Evolutionary conservation across 1,139 yeast genomes (phyloP), one percentile per base, ranked within the genome.

Genomic region (Pichia sp.): DNA sequence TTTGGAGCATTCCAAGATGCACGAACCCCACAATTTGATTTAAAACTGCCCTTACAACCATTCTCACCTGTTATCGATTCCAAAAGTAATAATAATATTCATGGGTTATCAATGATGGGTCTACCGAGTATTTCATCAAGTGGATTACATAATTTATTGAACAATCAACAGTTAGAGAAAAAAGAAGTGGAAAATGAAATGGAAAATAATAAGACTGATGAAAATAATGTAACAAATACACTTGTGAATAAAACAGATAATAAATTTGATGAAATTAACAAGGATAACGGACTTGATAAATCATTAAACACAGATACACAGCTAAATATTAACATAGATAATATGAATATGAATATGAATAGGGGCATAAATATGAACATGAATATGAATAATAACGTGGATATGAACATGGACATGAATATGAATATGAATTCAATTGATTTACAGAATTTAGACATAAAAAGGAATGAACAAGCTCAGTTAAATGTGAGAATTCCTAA

Each of bases 21-120:
- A 9, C 25, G 21, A 18, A 35, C 42, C 18, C 42, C 42, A 11
- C 39, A 36, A 26, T 41, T 41, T 21, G 43, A 41, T 23, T 4
- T 33, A 14, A 37, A 37, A 31, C 20, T 32, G 11, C 33, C 37
- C 3, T n/a, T 22, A 4, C 22, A 13, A 1, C 13, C 39, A 2
- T 24, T 30, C 14, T 30, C 33, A 11, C 33, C 39, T 11, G n/a
- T n/a, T 7, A 18, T 18, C 10, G 15, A 9, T 10, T 6, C 18
- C 8, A 3, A 23, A 15, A 34, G 5, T 4, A 31, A 10, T 20
- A 7, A 19, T n/a, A 14, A 14, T 31, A 35, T 14, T 26, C 21
- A 30, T 9, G 15, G 28, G 13, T 19, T 26, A 5, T 11, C 33
- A 2, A 21, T 32, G 38, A 32, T 31, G 30, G 40, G 38, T 14